Evolutionary conservation across 805 yeast genomes (phyloP).

Genomic region (Metschnikowia cubensis): DNA sequence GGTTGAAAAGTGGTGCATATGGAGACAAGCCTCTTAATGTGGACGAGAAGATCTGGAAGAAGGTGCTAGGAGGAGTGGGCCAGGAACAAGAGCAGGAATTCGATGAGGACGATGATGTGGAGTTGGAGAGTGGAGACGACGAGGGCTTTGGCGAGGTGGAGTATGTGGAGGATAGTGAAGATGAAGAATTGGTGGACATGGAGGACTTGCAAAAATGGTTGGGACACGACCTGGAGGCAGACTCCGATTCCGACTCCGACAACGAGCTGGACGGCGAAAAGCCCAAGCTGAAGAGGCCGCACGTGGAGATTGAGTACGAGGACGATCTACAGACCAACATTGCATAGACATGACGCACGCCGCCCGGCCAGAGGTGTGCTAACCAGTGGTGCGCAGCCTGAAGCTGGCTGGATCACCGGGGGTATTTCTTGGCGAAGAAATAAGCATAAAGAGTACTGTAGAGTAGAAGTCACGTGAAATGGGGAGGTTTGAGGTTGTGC

Average conservation of each 20-base stretch:
- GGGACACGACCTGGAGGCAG: conserved; percentile 32
- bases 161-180: conserved; percentile 87
- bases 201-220: conserved; percentile 93
- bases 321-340: conserved; percentile 49
- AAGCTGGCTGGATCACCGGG: too few species aligned
- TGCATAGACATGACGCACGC: conserved; percentile 14
- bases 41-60: conserved; percentile 93
- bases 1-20: conserved; percentile 96
- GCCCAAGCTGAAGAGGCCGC: conserved; percentile 52
- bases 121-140: conserved; percentile 39
- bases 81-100: conserved; percentile 58
- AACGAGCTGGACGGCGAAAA: conserved; percentile 33
- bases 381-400: too few species aligned
- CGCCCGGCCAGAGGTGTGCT: not conserved
- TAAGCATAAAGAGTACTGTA: too few species aligned
- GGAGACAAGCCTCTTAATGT: conserved; percentile 98
- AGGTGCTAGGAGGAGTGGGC: conserved; percentile 71
- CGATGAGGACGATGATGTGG: conserved; percentile 47
- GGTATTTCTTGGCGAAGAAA: too few species aligned
- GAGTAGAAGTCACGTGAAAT: too few species aligned
- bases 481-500: too few species aligned
- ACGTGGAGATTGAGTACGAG: conserved; percentile 82
- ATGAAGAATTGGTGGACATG: conserved; percentile 84
- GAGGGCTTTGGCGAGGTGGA: conserved; percentile 72
- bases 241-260: conserved; percentile 26